Evolutionary conservation across 208 protist species (phyloP).

Genomic region (Porcisia hertigi): DNA sequence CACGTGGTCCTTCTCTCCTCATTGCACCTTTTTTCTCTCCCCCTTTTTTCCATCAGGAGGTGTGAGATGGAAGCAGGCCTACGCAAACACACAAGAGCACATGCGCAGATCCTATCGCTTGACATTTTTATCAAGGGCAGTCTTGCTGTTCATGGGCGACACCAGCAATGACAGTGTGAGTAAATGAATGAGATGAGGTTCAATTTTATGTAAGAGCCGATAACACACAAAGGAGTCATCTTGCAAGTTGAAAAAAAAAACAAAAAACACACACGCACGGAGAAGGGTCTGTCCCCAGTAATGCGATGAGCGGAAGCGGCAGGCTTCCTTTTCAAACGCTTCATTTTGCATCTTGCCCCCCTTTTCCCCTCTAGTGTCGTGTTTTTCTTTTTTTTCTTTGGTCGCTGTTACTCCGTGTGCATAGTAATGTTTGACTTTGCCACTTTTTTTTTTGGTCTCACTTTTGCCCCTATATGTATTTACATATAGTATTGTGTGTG

Average conservation of each 20-base stretch:
- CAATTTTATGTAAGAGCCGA: background rate
- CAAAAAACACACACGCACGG: background rate
- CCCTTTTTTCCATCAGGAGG: background rate
- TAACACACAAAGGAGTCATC: background rate
- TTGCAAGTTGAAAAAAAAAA: background rate
- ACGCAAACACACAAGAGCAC: conserved; percentile 11
- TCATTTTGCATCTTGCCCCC: background rate
- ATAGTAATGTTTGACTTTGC: background rate
- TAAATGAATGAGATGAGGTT: background rate
- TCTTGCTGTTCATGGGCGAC: background rate
- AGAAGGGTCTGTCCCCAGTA: background rate
- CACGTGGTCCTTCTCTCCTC: too few relatives aligned
- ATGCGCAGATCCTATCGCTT: background rate
- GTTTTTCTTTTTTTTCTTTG: conserved; percentile 21
- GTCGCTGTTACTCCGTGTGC: conserved; percentile 2
- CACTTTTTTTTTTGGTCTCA: conserved; percentile 1
- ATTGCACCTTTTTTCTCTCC: background rate
- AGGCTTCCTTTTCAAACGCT: background rate
- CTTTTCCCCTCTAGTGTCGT: background rate
- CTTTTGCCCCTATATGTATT: conserved; percentile 8
- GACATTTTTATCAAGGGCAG: background rate
- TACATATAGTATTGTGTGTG: too few relatives aligned
- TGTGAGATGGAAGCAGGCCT: background rate
- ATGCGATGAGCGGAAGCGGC: background rate
- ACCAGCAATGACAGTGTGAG: background rate